Evolutionary conservation across 805 yeast species (phyloP).

Genomic region (Hanseniaspora vineae): DNA sequence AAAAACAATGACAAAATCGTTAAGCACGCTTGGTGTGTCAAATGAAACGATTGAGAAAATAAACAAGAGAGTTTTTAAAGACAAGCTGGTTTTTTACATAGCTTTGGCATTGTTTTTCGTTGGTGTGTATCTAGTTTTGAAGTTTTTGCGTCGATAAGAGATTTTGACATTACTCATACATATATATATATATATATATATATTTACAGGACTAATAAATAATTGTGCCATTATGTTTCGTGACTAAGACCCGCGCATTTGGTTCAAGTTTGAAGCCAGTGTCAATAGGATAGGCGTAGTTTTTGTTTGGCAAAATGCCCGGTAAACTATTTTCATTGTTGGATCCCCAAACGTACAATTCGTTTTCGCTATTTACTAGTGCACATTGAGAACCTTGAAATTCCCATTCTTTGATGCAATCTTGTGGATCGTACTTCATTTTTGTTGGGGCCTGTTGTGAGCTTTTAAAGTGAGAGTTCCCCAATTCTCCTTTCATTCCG

Average conservation of each 20-base stretch:
- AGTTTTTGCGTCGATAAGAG: slow-evolving; percentile 9
- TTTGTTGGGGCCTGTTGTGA: slow-evolving; percentile 56
- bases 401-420: slow-evolving; percentile 51
- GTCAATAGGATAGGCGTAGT: slow-evolving; percentile 17
- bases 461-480: slow-evolving; percentile 64
- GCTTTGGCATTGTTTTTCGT: slow-evolving; percentile 51
- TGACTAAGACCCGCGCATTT: background rate
- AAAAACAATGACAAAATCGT: slow-evolving; percentile 47
- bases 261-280: background rate
- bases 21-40: slow-evolving; percentile 77
- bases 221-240: slow-evolving; percentile 2
- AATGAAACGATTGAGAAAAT: slow-evolving; percentile 69
- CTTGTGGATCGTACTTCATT: slow-evolving; percentile 27
- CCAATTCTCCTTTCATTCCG: slow-evolving; percentile 79
- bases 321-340: slow-evolving; percentile 29
- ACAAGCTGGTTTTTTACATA: slow-evolving; percentile 69
- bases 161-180: background rate
- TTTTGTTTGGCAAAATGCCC: slow-evolving; percentile 42
- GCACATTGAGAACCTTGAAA: slow-evolving; percentile 37
- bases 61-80: slow-evolving; percentile 55
- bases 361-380: slow-evolving; percentile 46
- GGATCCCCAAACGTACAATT: slow-evolving; percentile 72
- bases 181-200: background rate
- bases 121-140: slow-evolving; percentile 53
- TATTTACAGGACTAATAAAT: background rate